phyloP scores from a whole-genome alignment of 2,329 filamentous ascomycete genomes.

The Fusarium sp. region DNA sequence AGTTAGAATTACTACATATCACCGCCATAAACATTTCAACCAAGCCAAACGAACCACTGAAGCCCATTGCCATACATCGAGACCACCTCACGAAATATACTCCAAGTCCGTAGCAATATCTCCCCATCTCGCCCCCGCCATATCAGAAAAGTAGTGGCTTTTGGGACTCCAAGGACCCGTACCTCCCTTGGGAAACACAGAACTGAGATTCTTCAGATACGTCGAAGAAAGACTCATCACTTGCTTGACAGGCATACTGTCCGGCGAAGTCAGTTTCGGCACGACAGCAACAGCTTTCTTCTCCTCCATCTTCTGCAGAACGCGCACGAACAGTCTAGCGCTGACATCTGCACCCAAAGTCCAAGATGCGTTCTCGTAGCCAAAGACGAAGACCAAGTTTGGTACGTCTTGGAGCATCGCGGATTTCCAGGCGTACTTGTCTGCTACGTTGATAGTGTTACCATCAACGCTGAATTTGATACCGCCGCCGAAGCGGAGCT shows the following conservation, averaged over 20 bases:
- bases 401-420: slow-evolving; percentile 72
- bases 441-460: slow-evolving; percentile 53
- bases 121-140: slow-evolving; percentile 48
- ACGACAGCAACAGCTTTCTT: slow-evolving; percentile 56
- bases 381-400: slow-evolving; percentile 68
- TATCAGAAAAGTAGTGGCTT: slow-evolving; percentile 47
- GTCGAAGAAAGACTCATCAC: slow-evolving; percentile 62
- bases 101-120: slow-evolving; percentile 44
- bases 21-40: accelerated
- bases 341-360: slow-evolving; percentile 70
- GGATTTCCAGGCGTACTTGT: slow-evolving; percentile 67
- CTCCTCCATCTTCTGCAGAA: slow-evolving; percentile 63
- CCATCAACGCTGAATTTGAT: slow-evolving; percentile 65
- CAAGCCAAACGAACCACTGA: accelerated
- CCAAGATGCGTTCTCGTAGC: slow-evolving; percentile 72
- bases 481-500: slow-evolving; percentile 65
- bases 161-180: slow-evolving; percentile 50
- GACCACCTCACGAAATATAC: background rate
- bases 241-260: slow-evolving; percentile 53
- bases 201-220: slow-evolving; percentile 59
- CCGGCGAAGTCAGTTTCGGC: slow-evolving; percentile 54
- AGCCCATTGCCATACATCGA: background rate
- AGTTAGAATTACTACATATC: background rate
- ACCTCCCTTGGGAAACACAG: slow-evolving; percentile 61
- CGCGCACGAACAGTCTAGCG: slow-evolving; percentile 59